Evolutionary conservation across 345 rosid genomes (phyloP), one percentile per base, ranked within the genome.

Genomic region (Bruguiera parviflora): DNA sequence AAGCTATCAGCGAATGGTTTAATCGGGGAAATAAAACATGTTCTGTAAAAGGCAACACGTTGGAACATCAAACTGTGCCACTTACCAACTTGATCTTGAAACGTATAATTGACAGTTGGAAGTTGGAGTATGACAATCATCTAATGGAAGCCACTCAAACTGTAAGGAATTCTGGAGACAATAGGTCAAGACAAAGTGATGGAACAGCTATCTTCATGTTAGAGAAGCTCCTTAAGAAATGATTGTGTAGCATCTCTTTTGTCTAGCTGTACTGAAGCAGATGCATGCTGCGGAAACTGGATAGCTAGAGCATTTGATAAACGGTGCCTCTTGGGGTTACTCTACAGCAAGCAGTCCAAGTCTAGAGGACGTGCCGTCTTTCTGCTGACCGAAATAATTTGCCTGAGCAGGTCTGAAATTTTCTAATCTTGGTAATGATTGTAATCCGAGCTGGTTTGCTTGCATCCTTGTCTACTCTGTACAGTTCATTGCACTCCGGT

Each of bases 1-100:
- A 57, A 71, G 89, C 87, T 58, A 80, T 88, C 68, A 66, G 58
- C 56, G 77, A 86, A 63, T 86, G 89, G 89, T 72, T 88, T 72
- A 72, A 86, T 32, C 71, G 70, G 78, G 89, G 90, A 72, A 75
- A 86, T 46, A 67, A 56, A 78, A 79, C 84, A 67, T 88, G 93
- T 77, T 89, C 90, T 27, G 82, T 80, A 27, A 84, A 86, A 15
- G 86, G 88, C 67, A 86, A 75, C 71, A 15, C 55, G 53, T 73
- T 88, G 77, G 79, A 72, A 71, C 77, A 73, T 68, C 62, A 37
- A 19, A 53, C 72, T 9, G 64, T 86, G 58, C 93, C 93, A 5
- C 69, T 72, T 27, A 81, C 85, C n/a, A 88, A 86, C 80, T 74
- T 74, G 51, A 61, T 88, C 68, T 64, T 88, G 73, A 84, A 86